Percentiles rank a stretch among this genome's conserved stretches.
Evolutionary conservation across 768 basidiomycete species (phyloP).

Genomic region (Mrakia blollopis): DNA sequence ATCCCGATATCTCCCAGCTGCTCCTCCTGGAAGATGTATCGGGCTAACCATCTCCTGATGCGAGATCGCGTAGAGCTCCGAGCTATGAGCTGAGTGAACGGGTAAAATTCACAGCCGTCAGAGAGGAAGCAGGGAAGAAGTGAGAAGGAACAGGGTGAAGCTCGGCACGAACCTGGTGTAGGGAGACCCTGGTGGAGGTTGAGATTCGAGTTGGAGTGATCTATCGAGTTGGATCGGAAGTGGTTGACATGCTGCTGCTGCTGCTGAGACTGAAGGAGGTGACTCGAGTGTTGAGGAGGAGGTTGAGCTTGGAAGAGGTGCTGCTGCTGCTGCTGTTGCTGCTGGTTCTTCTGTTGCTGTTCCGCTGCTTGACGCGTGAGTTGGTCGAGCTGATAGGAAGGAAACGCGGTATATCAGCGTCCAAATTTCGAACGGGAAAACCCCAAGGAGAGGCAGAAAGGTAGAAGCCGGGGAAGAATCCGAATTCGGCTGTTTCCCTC

Average conservation of each 20-base stretch:
- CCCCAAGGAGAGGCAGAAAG: slow-evolving; percentile 25
- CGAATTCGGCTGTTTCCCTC: neutral
- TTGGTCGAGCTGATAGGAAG: slow-evolving; percentile 30
- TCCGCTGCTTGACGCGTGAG: slow-evolving; percentile 16
- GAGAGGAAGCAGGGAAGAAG: slow-evolving; percentile 29
- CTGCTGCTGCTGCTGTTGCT: slow-evolving; percentile 8
- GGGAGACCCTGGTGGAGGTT: slow-evolving; percentile 12
- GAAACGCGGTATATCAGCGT: neutral
- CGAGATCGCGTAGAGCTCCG: slow-evolving; percentile 51
- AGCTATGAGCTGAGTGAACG: slow-evolving; percentile 50
- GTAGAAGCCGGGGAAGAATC: neutral
- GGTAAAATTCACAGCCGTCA: neutral
- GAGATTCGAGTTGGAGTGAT: neutral
- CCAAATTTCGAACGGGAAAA: slow-evolving; percentile 6
- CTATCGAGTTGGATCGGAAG: neutral
- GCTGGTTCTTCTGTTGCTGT: slow-evolving; percentile 2
- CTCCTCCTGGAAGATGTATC: slow-evolving; percentile 34
- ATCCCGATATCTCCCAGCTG: slow-evolving; percentile 16
- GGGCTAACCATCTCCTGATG: slow-evolving; percentile 39
- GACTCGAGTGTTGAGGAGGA: neutral
- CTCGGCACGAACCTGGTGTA: neutral
- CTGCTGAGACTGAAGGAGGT: slow-evolving; percentile 1
- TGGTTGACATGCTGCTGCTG: neutral
- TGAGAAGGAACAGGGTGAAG: slow-evolving; percentile 33
- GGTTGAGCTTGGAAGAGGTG: neutral